phyloP scores from a whole-genome alignment of 441 rosid genomes.

The Aleurites moluccanus region DNA sequence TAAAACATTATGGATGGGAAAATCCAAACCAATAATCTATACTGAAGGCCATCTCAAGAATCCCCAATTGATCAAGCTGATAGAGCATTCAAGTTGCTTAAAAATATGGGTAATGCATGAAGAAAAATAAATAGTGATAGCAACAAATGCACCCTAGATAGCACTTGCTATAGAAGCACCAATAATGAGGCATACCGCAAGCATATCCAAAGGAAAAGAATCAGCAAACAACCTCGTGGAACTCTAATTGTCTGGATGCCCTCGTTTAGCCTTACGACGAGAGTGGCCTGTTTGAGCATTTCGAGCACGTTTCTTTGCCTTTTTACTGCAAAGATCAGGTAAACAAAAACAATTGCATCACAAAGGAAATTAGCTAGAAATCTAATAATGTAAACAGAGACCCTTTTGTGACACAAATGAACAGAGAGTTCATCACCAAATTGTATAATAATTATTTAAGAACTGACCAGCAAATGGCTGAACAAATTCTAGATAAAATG shows the following conservation, averaged over 20 bases:
- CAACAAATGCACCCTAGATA: not conserved
- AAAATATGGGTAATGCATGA: not conserved
- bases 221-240: slow-evolving; percentile 7
- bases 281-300: slow-evolving; percentile 34
- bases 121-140: not conserved
- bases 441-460: not conserved
- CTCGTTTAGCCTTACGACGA: slow-evolving; percentile 65
- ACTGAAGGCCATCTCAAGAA: not conserved
- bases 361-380: slow-evolving; percentile 1
- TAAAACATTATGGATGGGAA: not conserved
- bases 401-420: not conserved
- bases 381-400: not conserved
- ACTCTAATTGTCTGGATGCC: slow-evolving; percentile 59
- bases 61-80: not conserved
- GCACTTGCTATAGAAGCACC: not conserved
- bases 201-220: slow-evolving; percentile 9
- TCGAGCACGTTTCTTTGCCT: slow-evolving; percentile 48
- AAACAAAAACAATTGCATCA: not conserved
- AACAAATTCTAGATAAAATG: slow-evolving; percentile 46
- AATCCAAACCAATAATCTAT: not conserved
- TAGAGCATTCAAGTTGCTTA: not conserved
- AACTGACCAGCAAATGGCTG: slow-evolving; percentile 61
- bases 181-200: slow-evolving; percentile 20
- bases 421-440: slow-evolving; percentile 4
- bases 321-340: slow-evolving; percentile 44